Evolutionary conservation across 2,329 filamentous ascomycete species (phyloP).

Genomic region (Cercospora citrullina): DNA sequence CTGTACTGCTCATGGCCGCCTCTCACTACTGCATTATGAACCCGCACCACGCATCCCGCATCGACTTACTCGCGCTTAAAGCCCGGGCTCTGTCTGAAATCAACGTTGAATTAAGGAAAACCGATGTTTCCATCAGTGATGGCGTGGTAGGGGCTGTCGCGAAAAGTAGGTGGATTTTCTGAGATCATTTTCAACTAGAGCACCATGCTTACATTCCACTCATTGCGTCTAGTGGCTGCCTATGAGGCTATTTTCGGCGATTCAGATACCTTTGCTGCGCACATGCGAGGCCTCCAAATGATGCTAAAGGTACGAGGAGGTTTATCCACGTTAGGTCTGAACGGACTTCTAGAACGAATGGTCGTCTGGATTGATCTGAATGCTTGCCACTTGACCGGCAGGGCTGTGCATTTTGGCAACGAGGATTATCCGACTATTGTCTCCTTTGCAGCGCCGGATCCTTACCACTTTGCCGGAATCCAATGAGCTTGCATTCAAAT

Average conservation of each 20-base stretch:
- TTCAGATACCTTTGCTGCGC: constrained; percentile 42
- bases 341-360: constrained; percentile 45
- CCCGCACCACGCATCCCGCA: constrained; percentile 23
- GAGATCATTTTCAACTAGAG: no score
- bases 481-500: neutral
- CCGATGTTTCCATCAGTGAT: constrained; percentile 38
- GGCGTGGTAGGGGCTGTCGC: constrained; percentile 50
- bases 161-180: constrained; percentile 36
- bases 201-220: neutral
- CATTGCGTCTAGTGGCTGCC: constrained; percentile 36
- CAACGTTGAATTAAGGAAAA: constrained; percentile 39
- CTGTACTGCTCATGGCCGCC: constrained; percentile 45
- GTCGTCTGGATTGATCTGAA: constrained; percentile 32
- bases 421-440: constrained; percentile 27
- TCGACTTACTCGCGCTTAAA: constrained; percentile 45
- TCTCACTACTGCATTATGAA: constrained; percentile 42
- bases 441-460: constrained; percentile 29
- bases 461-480: constrained; percentile 31
- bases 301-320: constrained; percentile 49
- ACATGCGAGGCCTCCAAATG: constrained; percentile 47
- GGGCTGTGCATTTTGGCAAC: constrained; percentile 21
- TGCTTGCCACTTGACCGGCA: constrained; percentile 27
- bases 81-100: constrained; percentile 45
- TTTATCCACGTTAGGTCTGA: constrained; percentile 36
- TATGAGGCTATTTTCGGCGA: constrained; percentile 53